Base-by-base conservation (phyloP, 345 rosid species). In the Rubroshorea leprosula region DNA sequence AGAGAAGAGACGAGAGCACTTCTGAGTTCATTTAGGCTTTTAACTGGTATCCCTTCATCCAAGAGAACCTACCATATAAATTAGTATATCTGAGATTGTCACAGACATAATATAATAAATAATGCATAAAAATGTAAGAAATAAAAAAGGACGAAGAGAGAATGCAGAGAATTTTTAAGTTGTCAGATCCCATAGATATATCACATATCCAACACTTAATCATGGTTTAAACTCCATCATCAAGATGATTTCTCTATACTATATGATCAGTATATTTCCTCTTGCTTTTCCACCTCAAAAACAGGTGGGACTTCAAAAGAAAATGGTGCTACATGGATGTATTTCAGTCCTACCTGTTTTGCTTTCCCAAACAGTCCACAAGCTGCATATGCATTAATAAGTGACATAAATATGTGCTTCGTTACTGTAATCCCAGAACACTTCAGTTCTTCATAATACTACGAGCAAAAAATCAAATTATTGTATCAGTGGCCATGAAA, bases 341-440 rank as follows among this genome's bases (percentile, higher is more conserved):
- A 11, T 50, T 7, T 57, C 19, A 47, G 18, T 20, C 54, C 25
- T 76, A 93, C 99, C 97, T 77, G 80, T 70, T 85, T 87, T 54
- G 99, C 90, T 71, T 87, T 87, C 69, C 83, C 94, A 77, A 83
- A 73, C 55, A 76, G 77, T 52, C 94, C 88, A 63, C 78, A 80
- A 56, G 76, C 54, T 72, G 82, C 75, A 71, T 83, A 87, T 58
- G 94, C 99, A 74, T 75, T 86, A 60, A 92, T 72, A 3, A 84
- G 84, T 35, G 84, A 74, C 90, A 83, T 85, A 69, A 55, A 87
- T 49, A 79, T 51, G 20, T 80, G 66, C 80, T 82, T 93, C 19
- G 86, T 74, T 29, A 46, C 48, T 65, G 59, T 75, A 68, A 80
- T 51, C 66, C 83, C 76, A 14, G 67, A 35, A 56, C 24, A 14